Evolutionary conservation across 139 green algal genomes (phyloP).

Genomic region (Spirogloea muscicola): DNA sequence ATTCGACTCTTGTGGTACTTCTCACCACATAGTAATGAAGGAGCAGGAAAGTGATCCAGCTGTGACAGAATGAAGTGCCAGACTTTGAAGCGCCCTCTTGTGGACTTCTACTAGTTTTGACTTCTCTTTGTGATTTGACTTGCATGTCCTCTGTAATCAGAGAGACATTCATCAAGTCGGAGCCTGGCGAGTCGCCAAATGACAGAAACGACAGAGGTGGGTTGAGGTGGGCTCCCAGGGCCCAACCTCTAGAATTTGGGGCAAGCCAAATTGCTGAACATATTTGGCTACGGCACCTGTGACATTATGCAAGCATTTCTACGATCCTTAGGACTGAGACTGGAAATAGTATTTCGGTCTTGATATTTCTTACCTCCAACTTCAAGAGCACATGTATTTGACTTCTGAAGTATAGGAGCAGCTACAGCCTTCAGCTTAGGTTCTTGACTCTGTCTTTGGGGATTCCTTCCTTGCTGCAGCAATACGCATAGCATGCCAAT

Average conservation of each 20-base stretch:
- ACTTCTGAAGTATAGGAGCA: background rate
- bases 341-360: no score
- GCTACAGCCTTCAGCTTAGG: background rate
- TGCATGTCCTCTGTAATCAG: constrained; percentile 16
- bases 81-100: background rate
- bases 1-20: background rate
- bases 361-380: no score
- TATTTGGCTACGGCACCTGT: background rate
- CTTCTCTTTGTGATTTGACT: background rate
- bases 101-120: constrained; percentile 5
- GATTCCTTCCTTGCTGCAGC: constrained; percentile 51
- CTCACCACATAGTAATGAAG: constrained; percentile 9
- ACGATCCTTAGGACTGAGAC: background rate
- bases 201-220: constrained; percentile 91
- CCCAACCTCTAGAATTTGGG: background rate
- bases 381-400: background rate
- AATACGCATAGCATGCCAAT: constrained; percentile 77
- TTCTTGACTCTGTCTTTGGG: background rate
- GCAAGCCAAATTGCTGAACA: background rate
- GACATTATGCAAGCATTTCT: background rate
- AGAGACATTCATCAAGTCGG: constrained; percentile 41
- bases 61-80: background rate
- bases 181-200: constrained; percentile 78
- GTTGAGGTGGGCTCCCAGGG: background rate
- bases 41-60: background rate